phyloP scores from a whole-genome alignment of 306 rosid genomes.

The Echinosophora koreensis region DNA sequence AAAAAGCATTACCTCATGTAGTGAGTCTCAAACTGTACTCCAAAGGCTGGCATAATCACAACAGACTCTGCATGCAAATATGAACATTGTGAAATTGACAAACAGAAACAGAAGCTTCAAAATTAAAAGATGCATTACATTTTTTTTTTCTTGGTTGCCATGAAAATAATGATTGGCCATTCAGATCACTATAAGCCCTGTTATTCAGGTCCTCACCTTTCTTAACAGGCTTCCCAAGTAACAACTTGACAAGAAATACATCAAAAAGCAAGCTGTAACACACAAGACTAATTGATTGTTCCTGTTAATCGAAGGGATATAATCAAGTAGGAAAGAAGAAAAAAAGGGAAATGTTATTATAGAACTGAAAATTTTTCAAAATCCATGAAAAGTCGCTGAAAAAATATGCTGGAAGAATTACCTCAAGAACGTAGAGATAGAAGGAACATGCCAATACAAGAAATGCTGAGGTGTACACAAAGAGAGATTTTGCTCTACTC shows the following conservation, averaged over 20 bases:
- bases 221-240: constrained; percentile 65
- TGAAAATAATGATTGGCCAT: constrained; percentile 34
- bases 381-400: not conserved
- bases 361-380: constrained; percentile 17
- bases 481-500: constrained; percentile 51
- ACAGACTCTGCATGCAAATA: constrained; percentile 72
- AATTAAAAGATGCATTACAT: constrained; percentile 20
- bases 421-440: constrained; percentile 63
- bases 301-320: constrained; percentile 56
- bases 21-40: constrained; percentile 92
- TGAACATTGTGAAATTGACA: constrained; percentile 28
- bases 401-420: constrained; percentile 13
- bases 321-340: constrained; percentile 8
- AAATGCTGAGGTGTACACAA: constrained; percentile 53
- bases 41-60: constrained; percentile 88
- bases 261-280: constrained; percentile 68
- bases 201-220: constrained; percentile 66
- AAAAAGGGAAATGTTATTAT: not conserved
- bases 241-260: constrained; percentile 64
- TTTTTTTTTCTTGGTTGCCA: constrained; percentile 8
- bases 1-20: constrained; percentile 62
- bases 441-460: constrained; percentile 60
- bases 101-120: constrained; percentile 7
- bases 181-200: constrained; percentile 37
- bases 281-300: constrained; percentile 52